Evolutionary conservation across 768 basidiomycete genomes (phyloP), one percentile per base, ranked within the genome.

Genomic region (Tricholoma sp.): DNA sequence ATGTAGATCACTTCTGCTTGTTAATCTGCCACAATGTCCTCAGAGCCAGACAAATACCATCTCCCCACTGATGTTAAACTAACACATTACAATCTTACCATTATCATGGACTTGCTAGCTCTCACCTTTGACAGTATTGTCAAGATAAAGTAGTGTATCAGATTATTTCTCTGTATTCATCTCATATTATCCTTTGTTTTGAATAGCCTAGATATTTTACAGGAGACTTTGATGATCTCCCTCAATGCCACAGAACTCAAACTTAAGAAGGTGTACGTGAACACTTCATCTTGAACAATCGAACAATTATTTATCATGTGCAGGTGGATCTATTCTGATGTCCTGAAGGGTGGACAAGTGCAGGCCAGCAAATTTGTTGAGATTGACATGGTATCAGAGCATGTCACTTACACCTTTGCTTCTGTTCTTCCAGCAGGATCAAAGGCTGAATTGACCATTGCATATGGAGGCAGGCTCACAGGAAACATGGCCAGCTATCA

Each of bases 401-500:
- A 89, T n/a, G 78, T 81, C n/a, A 79, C 83, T 14, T 78, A 93
- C 66, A 65, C 69, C 16, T 81, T 97, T 57, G 68, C 83, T 3
- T 74, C 72, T 2, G 67, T 73, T n/a, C 76, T 94, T 16, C 83
- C 85, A 0, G 80, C 83, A 19, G 83, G 84, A 19, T 80, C 87
- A 46, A 85, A 85, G 64, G 89, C 85, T 35, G 81, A 83, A 61
- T 70, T 98, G 52, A 83, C 78, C 61, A 72, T 94, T 52, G 24
- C 75, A 2, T 97, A 89, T 73, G 77, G 73, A 21, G 85, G 84
- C 10, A 76, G 81, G 62, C 76, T 98, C 46, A 83, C 79, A 1
- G 79, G 79, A 39, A 77, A 74, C 55, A 89, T 97, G 92, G 81
- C 81, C 66, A 94, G 92, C 19, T 93, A 94, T 71, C 94, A 94